Evolutionary conservation across 2,329 filamentous ascomycete species (phyloP), one percentile per base, ranked within the genome.

Genomic region (Neoarthrinium moseri): DNA sequence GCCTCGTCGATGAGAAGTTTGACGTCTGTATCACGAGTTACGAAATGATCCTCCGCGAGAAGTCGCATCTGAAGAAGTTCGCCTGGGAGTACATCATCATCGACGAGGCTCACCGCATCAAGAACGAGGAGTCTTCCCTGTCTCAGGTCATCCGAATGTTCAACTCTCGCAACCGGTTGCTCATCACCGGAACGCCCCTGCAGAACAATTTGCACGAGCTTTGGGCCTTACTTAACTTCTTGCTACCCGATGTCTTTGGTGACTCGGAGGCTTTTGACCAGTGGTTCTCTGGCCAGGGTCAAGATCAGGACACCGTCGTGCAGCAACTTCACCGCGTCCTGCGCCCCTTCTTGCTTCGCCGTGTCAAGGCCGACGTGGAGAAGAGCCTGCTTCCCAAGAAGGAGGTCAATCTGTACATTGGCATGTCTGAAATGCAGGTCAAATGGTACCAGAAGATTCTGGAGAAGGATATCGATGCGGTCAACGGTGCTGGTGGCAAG

Each of bases 1-100:
- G 89, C 4, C 77, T 99, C n/a, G 78, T 95, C 15, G 89, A 95
- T 49, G 91, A 96, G 65, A 89, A 95, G 55, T 99, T 99, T 57
- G 94, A 99, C 60, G 92, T 97, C 15, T 96, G 92, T 71, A 89
- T 99, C 64, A 99, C 94, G 12, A 96, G 91, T 66, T 99, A 99
- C 71, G 94, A 99, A 67, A 97, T 99, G 92, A 91, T 99, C 49
- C 77, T 99, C 11, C 84, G 94, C 47, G 94, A 99, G 64, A 97
- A 99, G 72, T 77, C 88, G 1, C 90, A 96, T 56, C 69, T 99
- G 55, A 96, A 94, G 72, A 97, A 97, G 67, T 95, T 99, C 65
- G 91, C 94, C 0, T 99, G 94, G 94, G 92, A 99, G 66, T 99
- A 99, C 69, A 99, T 99, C 67, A 96, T 99, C 56, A 96, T 99